phyloP scores from a whole-genome alignment of 2,329 filamentous ascomycete species.

The Hypomyces perniciosus region DNA sequence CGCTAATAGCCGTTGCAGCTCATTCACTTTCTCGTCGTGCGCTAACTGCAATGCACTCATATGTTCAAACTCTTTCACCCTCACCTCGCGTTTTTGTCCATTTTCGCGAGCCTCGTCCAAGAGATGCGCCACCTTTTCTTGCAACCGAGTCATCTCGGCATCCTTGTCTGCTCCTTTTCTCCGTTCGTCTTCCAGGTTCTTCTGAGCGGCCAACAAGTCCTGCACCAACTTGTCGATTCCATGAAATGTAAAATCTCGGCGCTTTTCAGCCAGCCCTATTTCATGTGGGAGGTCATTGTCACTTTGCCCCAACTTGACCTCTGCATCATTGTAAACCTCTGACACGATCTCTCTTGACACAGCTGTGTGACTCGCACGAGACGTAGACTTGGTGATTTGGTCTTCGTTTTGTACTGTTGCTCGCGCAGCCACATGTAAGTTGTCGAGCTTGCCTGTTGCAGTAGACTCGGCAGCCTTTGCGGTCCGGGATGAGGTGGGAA shows the following conservation, averaged over 20 bases:
- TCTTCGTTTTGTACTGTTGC: no score
- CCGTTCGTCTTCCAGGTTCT: slow-evolving; percentile 1
- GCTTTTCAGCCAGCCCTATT: not conserved
- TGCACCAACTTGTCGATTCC: not conserved
- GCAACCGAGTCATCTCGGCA: not conserved
- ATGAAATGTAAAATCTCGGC: not conserved
- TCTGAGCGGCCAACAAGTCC: not conserved
- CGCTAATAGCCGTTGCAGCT: slow-evolving; percentile 1
- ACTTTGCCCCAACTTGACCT: no score
- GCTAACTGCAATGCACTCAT: not conserved
- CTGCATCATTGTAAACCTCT: no score
- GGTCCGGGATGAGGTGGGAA: no score
- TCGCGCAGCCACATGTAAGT: no score
- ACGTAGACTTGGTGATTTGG: no score
- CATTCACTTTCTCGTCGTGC: not conserved
- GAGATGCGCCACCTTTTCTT: not conserved
- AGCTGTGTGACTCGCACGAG: no score
- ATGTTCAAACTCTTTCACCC: not conserved
- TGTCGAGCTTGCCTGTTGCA: no score
- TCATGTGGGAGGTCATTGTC: not conserved
- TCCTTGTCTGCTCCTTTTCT: not conserved
- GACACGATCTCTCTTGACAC: no score
- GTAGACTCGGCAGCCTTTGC: no score
- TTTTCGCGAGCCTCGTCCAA: not conserved
- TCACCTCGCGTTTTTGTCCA: not conserved